Conservation (phyloP, 768 basidiomycete genomes). For the Serendipita sp. region DNA sequence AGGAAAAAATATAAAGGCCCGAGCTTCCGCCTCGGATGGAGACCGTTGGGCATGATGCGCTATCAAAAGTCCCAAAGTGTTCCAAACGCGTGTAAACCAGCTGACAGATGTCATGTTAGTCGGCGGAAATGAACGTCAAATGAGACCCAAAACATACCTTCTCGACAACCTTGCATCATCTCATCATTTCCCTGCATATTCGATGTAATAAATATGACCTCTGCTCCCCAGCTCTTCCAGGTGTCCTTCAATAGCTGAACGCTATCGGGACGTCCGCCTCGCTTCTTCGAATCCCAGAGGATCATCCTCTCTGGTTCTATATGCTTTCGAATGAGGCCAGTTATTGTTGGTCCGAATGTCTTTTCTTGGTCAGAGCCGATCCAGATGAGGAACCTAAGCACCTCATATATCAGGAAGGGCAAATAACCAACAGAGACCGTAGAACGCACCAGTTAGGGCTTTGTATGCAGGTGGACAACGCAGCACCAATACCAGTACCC, state of each 20-base stretch:
- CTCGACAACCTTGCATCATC: conserved; percentile 65
- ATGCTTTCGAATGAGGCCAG: conserved; percentile 52
- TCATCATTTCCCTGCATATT: conserved; percentile 65
- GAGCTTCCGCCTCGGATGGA: no score
- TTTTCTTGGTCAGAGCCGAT: conserved; percentile 72
- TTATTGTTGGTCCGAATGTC: conserved; percentile 70
- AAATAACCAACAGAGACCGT: conserved; percentile 4
- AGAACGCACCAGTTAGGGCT: conserved; percentile 46
- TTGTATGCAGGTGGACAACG: conserved; percentile 64
- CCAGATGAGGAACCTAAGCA: conserved; percentile 59
- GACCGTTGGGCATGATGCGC: conserved; percentile 4
- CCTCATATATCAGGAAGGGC: neutral
- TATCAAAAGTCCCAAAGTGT: conserved; percentile 54
- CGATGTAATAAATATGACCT: conserved; percentile 76
- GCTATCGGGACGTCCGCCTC: conserved; percentile 57
- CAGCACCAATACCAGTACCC: conserved; percentile 67
- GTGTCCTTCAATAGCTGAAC: conserved; percentile 62
- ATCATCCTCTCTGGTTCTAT: conserved; percentile 57
- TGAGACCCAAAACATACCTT: conserved; percentile 42
- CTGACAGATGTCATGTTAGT: conserved; percentile 9
- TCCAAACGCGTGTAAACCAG: conserved; percentile 31
- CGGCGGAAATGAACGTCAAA: conserved; percentile 17
- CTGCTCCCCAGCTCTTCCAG: conserved; percentile 54
- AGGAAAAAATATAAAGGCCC: neutral
- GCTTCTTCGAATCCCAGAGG: conserved; percentile 63